Percentiles rank a stretch among this genome's conserved stretches.
phyloP scores from a whole-genome alignment of 352 stramenopile genomes.

The Saprolegnia parasitica region DNA sequence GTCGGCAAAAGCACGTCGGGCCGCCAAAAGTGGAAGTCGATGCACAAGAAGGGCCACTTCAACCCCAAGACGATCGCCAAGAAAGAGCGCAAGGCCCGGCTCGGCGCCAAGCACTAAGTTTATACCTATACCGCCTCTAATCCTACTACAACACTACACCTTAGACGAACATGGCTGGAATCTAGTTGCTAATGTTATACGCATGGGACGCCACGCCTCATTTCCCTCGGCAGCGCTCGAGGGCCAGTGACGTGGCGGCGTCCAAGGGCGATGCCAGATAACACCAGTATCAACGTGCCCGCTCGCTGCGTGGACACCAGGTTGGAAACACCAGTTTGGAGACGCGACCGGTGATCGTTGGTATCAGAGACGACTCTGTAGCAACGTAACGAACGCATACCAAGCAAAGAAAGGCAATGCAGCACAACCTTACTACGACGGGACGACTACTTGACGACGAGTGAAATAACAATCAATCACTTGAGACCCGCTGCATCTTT shows the following conservation, averaged over 20 bases:
- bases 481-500: not conserved
- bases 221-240: no score
- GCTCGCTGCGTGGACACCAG: no score
- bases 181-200: no score
- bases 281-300: not conserved
- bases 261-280: no score
- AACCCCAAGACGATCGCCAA: slow-evolving; percentile 88
- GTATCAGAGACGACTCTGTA: no score
- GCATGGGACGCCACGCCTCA: no score
- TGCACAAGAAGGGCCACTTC: slow-evolving; percentile 89
- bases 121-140: slow-evolving; percentile 2
- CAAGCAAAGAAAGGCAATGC: not conserved
- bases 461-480: no score
- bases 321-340: no score
- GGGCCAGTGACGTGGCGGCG: no score
- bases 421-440: not conserved
- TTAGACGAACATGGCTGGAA: not conserved
- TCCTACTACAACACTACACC: not conserved
- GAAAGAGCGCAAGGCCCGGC: slow-evolving; percentile 36
- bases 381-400: no score
- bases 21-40: slow-evolving; percentile 92
- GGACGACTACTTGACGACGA: not conserved
- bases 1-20: slow-evolving; percentile 91
- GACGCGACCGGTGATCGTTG: no score
- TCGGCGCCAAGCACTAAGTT: slow-evolving; percentile 27